Evolutionary conservation across 2,329 filamentous ascomycete species (phyloP), one percentile per base, ranked within the genome.

Genomic region (Aspergillus japonicus): DNA sequence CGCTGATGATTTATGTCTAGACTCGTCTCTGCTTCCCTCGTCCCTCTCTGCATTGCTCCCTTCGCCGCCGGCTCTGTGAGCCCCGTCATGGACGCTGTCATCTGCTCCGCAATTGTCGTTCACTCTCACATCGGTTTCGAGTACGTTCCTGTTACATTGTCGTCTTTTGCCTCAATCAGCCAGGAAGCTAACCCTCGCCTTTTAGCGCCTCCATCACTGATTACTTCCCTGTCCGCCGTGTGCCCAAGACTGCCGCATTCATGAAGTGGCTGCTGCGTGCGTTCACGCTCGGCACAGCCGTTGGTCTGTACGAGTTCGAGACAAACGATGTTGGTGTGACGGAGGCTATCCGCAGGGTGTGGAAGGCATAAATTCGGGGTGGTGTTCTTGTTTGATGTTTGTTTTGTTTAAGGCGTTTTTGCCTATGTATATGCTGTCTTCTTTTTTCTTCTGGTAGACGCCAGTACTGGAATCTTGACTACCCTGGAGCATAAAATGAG

Each of bases 91-190:
- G 95, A 99, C 76, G 92, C 93, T 63, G 79, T 93, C 67, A 86
- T 99, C 65, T 94, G 92, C 81, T 88, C 87, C 63, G 81, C 90
- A 53, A 80, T 97, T 68, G 86, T 99, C 66, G 83, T 98, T 69
- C 95, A 99, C 85, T 95, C 92, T 60, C 94, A 98, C 82, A 89
- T 96, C 74, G 95, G 95, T 71, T 96, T 99, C 81, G 88, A 96
- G 85, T 89, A 82, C 58, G 83, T 76, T 26, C 56, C 26, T 29
- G 26, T 29, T 29, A 29, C 3, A 29, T 29, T 8, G 26, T 14
- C 14, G 14, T 47, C 47, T 29, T 10, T 12, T 31, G 19, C 10
- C 26, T 39, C 14, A 29, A 24, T 26, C 35, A n/a, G 14, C 31
- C 12, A 44, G 14, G 14, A 44, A 39, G 33, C 50, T 61, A 50